Percentiles rank a stretch among this genome's conserved stretches.
Evolutionary conservation across 306 rosid species (phyloP).

Genomic region (Trifolium repens): DNA sequence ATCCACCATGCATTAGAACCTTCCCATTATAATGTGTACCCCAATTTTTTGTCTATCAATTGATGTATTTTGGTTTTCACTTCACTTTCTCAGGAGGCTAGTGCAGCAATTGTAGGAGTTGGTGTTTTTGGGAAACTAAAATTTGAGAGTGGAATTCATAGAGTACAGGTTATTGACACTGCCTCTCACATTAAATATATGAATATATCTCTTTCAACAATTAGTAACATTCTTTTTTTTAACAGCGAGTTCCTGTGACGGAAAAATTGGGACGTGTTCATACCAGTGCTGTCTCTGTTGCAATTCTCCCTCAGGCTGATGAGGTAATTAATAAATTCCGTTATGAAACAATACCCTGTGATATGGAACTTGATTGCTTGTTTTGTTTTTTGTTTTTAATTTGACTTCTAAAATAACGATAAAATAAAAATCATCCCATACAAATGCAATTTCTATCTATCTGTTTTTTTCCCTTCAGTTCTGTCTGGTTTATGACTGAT

Average conservation of each 20-base stretch:
- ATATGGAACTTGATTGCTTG: conserved; percentile 27
- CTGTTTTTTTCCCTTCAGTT: background rate
- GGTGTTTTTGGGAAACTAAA: conserved; percentile 86
- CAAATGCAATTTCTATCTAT: background rate
- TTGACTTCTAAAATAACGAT: conserved; percentile 8
- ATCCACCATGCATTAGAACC: conserved; percentile 12
- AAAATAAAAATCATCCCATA: conserved; percentile 17
- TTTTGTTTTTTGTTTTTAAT: conserved; percentile 14
- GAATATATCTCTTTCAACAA: conserved; percentile 20
- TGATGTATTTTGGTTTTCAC: conserved; percentile 34
- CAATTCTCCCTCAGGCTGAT: conserved; percentile 95
- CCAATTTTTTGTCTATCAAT: conserved; percentile 17
- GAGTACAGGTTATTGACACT: conserved; percentile 77
- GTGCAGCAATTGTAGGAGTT: conserved; percentile 81
- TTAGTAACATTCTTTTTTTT: conserved; percentile 43
- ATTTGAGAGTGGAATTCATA: conserved; percentile 95
- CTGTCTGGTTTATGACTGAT: background rate
- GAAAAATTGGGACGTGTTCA: conserved; percentile 92
- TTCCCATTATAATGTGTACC: conserved; percentile 26
- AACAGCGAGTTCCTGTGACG: conserved; percentile 89
- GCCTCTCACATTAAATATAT: conserved; percentile 33
- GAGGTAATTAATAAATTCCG: conserved; percentile 62
- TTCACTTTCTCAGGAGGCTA: conserved; percentile 70
- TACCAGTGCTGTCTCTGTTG: conserved; percentile 97
- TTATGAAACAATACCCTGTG: conserved; percentile 23